Base-by-base conservation (phyloP, 2,329 filamentous ascomycete species). In the Aspergillus quadricinctus region DNA sequence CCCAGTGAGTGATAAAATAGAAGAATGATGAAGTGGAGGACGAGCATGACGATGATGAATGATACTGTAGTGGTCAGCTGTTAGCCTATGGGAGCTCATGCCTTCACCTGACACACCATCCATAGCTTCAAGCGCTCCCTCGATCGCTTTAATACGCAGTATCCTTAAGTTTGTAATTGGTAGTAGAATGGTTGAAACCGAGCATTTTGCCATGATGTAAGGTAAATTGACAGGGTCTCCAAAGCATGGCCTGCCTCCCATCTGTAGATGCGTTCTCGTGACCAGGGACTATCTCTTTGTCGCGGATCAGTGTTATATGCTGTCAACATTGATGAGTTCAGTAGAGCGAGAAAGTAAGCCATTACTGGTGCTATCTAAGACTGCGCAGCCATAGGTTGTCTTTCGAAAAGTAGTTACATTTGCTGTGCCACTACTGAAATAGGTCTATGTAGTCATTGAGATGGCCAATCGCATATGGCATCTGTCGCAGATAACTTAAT, bases 1-100 rank as follows among this genome's bases (percentile, higher is more conserved):
- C 31, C 49, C 35, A 54, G 50, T 56, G 57, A 58, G 54, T 52
- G 52, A 58, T 53, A 58, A 50, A 50, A 37, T n/a, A 37, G 14
- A 37, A 37, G 31, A 37, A 37, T 45, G n/a, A 4, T 45, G 4
- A 19, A 23, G 41, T 11, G 4, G n/a, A 23, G 21, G 4, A 19
- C 21, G 8, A 45, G 19, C 41, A 45, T 19, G 21, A 21, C n/a
- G 9, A 23, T 23, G 41, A 10, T 45, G 41, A 21, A 19, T 23
- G 9, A 45, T 21, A 45, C 7, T 23, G 3, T 43, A 23, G 21
- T 11, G 40, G 40, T 43, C 40, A 43, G 40, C 40, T 43, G 40
- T 11, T 21, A 43, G 19, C 4, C 14, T 10, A 3, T 27, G 28
- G 10, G 28, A 10, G 8, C 28, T 40, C 14, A 40, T n/a, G 17